Base-by-base conservation (phyloP, 2,329 filamentous ascomycete genomes). In the Colletotrichum neosansevieriae region DNA sequence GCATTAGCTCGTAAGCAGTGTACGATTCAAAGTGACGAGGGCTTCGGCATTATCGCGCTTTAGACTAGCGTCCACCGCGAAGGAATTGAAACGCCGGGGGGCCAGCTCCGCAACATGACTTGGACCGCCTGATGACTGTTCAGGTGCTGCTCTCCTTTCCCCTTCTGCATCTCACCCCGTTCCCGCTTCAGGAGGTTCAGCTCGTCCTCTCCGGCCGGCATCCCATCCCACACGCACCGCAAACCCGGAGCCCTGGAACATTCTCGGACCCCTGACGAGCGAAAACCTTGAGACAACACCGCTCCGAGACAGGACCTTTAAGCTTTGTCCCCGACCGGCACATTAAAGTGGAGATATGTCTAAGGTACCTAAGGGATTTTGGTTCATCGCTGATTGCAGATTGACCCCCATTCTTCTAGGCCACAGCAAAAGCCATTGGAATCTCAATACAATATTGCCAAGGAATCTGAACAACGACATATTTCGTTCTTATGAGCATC, bases 21-120 rank as follows among this genome's bases (percentile, higher is more conserved):
- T 4, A 13, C 19, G 24, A 24, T n/a, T 34, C 2, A 32, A 17
- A 17, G n/a, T 6, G 17, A 32, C n/a, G 44, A 59, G 57, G 44
- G 17, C 44, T 59, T 59, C 57, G 57, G 57, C 54, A 19, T 40
- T 58, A 45, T 58, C 40, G 54, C 57, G 57, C 32, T 59, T 58
- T 47, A 34, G 42, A 47, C 40, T 59, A 59, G 44, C 44, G 44
- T 21, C 34, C 29, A 19, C n/a, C 17, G 10, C 19, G 51, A 38
- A 21, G 10, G n/a, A 38, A 24, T 24, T 32, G 57, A 40, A 59
- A 59, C 57, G 57, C 4, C 24, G 24, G 44, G 57, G 40, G 29
- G 29, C 19, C 40, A 21, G 57, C 57, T 59, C 57, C 57, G 57
- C 57, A 59, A 3, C 40, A 50, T 40, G 57, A 59, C 57, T 59